A percentile compares a stretch with the other conserved stretches of the same genome.
Conservation (phyloP, 2,329 filamentous ascomycete species). For the Cordyceps fumosorosea region DNA sequence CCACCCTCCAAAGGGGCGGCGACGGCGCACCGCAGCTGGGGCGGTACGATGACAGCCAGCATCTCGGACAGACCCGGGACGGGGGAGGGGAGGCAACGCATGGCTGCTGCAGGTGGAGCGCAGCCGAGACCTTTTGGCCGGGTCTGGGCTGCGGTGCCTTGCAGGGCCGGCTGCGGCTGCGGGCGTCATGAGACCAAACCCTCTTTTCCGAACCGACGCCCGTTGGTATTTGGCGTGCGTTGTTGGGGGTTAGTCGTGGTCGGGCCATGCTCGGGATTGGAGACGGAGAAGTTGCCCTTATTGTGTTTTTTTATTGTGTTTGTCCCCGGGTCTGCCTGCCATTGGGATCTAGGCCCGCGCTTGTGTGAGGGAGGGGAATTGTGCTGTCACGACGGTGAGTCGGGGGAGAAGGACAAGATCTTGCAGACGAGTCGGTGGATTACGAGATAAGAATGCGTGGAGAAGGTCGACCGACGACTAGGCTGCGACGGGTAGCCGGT, state of each 20-base stretch:
- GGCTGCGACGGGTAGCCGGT: neutral
- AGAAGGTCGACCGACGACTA: neutral
- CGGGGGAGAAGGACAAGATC: neutral
- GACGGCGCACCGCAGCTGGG: neutral
- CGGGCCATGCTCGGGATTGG: neutral
- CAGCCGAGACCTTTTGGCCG: neutral
- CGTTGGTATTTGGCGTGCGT: neutral
- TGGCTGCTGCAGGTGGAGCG: neutral
- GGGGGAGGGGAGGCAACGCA: neutral
- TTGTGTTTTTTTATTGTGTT: too few species aligned
- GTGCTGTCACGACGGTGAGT: neutral
- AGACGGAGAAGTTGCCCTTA: neutral
- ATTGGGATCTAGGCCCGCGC: neutral
- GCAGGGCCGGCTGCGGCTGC: neutral
- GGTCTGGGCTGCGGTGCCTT: conserved; percentile 3
- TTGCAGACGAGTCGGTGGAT: neutral
- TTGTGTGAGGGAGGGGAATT: neutral
- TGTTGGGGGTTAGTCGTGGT: neutral
- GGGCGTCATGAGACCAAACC: conserved; percentile 1
- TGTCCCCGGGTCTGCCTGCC: neutral
- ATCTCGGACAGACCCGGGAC: conserved; percentile 13
- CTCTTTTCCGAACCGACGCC: neutral
- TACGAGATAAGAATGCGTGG: conserved; percentile 9
- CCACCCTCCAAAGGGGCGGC: neutral
- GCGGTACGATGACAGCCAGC: neutral